Evolutionary conservation across 2,329 filamentous ascomycete species (phyloP).

Genomic region (Epichloe gansuensis): DNA sequence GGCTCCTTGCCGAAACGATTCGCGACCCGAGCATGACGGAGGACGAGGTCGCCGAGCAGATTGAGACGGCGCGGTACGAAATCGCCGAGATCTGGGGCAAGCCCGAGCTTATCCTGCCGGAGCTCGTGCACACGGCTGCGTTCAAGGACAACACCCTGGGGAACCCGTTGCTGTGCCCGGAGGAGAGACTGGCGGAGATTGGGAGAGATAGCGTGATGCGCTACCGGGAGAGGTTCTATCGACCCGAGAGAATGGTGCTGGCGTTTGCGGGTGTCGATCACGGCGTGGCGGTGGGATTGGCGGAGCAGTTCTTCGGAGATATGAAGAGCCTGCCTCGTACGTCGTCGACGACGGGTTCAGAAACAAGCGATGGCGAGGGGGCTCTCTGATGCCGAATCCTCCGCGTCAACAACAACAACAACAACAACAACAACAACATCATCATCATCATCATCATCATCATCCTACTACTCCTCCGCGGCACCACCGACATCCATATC

Average conservation of each 20-base stretch:
- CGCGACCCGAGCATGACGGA: conserved; percentile 75
- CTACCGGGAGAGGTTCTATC: conserved; percentile 76
- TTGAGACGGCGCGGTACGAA: conserved; percentile 88
- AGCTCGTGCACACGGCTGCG: conserved; percentile 88
- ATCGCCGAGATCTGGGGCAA: conserved; percentile 97
- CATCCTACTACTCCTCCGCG: conserved; percentile 20
- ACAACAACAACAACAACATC: conserved; percentile 12
- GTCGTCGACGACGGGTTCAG: conserved; percentile 44
- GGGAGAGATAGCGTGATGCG: conserved; percentile 59
- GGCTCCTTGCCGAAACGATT: conserved; percentile 84
- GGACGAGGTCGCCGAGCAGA: conserved; percentile 73
- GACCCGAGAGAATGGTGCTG: conserved; percentile 82
- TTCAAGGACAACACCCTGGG: conserved; percentile 95
- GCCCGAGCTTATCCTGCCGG: conserved; percentile 88
- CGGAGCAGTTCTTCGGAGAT: conserved; percentile 81
- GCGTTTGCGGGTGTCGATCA: conserved; percentile 91
- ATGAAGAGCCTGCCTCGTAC: conserved; percentile 44
- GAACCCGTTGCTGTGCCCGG: conserved; percentile 82
- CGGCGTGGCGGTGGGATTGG: conserved; percentile 61
- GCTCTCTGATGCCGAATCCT: conserved; percentile 23
- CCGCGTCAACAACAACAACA: conserved; percentile 14
- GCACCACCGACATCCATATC: conserved; percentile 21
- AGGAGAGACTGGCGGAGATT: conserved; percentile 68
- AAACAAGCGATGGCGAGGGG: conserved; percentile 35
- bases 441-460: conserved; percentile 20